Conservation (phyloP, 768 basidiomycete species). For the Porphyrellus cyaneotinctus region DNA sequence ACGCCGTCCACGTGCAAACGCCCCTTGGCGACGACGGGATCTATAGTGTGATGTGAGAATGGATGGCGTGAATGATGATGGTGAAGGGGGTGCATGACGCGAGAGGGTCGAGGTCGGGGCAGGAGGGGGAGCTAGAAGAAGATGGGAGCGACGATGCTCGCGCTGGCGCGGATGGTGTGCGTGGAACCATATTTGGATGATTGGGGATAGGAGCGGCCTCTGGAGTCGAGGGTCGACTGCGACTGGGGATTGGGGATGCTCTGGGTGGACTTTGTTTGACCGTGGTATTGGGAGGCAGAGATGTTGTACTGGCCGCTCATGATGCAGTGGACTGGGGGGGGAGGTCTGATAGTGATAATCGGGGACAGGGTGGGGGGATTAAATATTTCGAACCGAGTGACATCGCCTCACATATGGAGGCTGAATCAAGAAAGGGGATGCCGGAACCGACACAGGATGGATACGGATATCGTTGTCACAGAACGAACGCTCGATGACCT, state of each 20-base stretch:
- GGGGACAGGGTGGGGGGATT: slow-evolving; percentile 14
- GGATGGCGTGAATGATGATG: background rate
- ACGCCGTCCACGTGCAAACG: slow-evolving; percentile 5
- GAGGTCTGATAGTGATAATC: background rate
- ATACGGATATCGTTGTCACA: slow-evolving; percentile 18
- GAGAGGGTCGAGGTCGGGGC: too few relatives aligned
- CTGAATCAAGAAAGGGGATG: slow-evolving; percentile 22
- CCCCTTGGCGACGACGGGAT: background rate
- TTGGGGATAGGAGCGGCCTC: slow-evolving; percentile 24
- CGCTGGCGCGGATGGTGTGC: slow-evolving; percentile 44
- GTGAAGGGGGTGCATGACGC: background rate
- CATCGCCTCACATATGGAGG: slow-evolving; percentile 26
- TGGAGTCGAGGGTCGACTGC: slow-evolving; percentile 17
- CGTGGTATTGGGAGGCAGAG: slow-evolving; percentile 14
- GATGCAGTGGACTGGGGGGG: background rate
- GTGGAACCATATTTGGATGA: slow-evolving; percentile 22
- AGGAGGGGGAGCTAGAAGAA: slow-evolving; percentile 53
- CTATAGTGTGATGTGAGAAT: background rate
- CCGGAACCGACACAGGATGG: slow-evolving; percentile 31
- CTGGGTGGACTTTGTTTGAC: slow-evolving; percentile 22
- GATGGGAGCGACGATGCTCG: slow-evolving; percentile 48
- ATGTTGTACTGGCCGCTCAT: slow-evolving; percentile 28
- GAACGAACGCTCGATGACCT: background rate
- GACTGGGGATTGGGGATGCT: slow-evolving; percentile 17
- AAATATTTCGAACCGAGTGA: slow-evolving; percentile 21